These are phyloP conservation scores for Blastocystis hominis DNA, from an alignment of 352 stramenopile genomes.

Conservation along the genomic window DNA sequence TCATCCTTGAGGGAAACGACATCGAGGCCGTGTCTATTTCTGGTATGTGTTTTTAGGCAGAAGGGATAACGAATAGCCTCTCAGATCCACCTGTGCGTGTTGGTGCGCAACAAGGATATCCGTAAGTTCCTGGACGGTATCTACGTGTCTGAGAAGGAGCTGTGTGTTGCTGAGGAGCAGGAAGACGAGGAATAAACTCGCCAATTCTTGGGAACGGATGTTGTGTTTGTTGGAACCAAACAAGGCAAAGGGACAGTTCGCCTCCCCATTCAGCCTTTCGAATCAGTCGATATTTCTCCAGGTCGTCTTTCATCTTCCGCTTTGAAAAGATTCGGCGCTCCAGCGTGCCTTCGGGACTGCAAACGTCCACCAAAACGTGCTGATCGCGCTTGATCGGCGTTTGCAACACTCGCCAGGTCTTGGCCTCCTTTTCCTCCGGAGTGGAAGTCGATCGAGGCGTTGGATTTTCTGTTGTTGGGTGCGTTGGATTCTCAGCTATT, in stretches of 20 bases:
- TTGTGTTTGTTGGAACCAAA: not conserved
- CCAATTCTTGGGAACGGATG: not conserved
- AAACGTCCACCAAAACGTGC: constrained; percentile 22
- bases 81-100: constrained; percentile 68
- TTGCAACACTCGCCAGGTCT: not conserved
- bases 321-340: constrained; percentile 2
- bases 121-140: no score
- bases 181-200: not conserved
- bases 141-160: no score
- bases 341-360: not conserved
- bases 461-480: no score
- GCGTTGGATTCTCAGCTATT: no score
- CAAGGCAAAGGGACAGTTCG: not conserved
- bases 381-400: constrained; percentile 37
- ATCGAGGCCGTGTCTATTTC: constrained; percentile 31
- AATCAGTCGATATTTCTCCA: not conserved
- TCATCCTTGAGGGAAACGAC: constrained; percentile 12
- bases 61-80: constrained; percentile 59
- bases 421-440: not conserved
- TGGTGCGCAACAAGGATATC: no score
- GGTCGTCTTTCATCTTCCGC: constrained; percentile 40
- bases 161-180: not conserved
- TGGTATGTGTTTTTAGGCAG: not conserved
- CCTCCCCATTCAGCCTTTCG: constrained; percentile 36
- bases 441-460: no score